Conservation (phyloP, 164 flowering plant species). For the Saururus chinensis region DNA sequence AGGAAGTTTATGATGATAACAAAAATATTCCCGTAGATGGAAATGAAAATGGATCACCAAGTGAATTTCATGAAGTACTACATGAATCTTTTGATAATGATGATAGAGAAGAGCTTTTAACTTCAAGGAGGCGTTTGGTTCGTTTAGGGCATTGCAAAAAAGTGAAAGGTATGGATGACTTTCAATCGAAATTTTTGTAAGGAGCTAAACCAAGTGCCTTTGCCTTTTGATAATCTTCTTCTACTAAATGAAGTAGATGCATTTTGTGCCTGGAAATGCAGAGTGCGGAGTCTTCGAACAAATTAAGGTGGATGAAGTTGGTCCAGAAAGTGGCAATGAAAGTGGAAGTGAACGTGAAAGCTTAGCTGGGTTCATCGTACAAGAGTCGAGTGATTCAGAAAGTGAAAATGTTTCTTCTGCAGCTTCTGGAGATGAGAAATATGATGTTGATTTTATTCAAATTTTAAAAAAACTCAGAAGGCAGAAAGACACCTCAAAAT, state of each 20-base stretch:
- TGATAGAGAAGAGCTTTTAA: conserved; percentile 1
- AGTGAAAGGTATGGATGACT: conserved; percentile 1
- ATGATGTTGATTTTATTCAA: conserved; percentile 5
- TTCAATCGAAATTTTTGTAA: conserved; percentile 3
- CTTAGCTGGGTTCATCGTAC: conserved; percentile 42
- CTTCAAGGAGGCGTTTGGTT: conserved; percentile 23
- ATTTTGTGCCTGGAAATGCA: background rate
- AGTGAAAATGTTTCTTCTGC: conserved; percentile 10
- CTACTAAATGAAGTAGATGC: conserved; percentile 19
- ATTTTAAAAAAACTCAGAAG: conserved; percentile 19
- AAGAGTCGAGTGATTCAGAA: conserved; percentile 10
- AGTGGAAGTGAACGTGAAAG: conserved; percentile 3
- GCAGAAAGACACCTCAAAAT: conserved; percentile 22
- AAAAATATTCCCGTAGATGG: too few relatives aligned
- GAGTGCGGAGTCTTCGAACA: conserved; percentile 1
- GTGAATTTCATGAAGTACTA: background rate
- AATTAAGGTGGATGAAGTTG: conserved; percentile 22
- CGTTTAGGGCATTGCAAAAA: conserved; percentile 15
- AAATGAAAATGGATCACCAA: conserved; percentile 4
- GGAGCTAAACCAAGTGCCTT: background rate
- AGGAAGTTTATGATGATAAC: conserved; percentile 10
- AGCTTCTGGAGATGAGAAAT: conserved; percentile 10
- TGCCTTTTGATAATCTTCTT: conserved; percentile 12
- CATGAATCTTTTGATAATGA: background rate
- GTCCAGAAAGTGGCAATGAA: conserved; percentile 32